Evolutionary conservation across 164 flowering plant genomes (phyloP).

Genomic region (Vitis amurensis): DNA sequence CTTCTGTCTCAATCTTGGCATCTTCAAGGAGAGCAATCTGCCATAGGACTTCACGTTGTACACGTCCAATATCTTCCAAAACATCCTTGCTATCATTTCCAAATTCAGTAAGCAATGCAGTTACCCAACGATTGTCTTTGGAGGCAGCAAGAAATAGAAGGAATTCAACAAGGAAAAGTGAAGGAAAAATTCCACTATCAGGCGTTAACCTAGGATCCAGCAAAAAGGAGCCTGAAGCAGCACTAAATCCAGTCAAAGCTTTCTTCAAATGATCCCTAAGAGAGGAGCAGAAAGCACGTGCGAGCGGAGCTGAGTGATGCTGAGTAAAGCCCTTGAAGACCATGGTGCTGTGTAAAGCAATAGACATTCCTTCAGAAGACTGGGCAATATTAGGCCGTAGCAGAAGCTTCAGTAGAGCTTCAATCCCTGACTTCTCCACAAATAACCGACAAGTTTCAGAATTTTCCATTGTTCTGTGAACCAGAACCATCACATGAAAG

Average conservation of each 20-base stretch:
- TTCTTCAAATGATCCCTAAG: constrained; percentile 78
- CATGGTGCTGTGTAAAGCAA: constrained; percentile 91
- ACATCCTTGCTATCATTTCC: constrained; percentile 91
- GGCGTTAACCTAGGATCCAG: constrained; percentile 60
- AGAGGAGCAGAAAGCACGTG: constrained; percentile 80
- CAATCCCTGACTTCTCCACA: constrained; percentile 96
- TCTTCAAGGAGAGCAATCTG: constrained; percentile 90
- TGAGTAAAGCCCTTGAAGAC: constrained; percentile 98
- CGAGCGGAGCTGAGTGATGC: constrained; percentile 90
- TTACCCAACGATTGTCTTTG: constrained; percentile 89
- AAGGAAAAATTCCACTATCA: constrained; percentile 64
- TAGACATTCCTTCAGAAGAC: constrained; percentile 94
- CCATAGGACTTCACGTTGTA: constrained; percentile 90
- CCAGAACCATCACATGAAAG: constrained; percentile 93
- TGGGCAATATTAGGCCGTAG: constrained; percentile 84
- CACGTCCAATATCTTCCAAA: constrained; percentile 80
- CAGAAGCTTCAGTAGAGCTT: constrained; percentile 80
- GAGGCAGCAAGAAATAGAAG: constrained; percentile 94
- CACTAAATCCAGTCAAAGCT: constrained; percentile 59
- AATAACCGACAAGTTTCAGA: constrained; percentile 93
- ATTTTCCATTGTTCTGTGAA: constrained; percentile 91
- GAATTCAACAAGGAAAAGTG: constrained; percentile 85
- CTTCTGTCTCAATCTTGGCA: constrained; percentile 59
- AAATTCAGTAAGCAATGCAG: constrained; percentile 87
- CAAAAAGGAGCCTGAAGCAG: constrained; percentile 63